Evolutionary conservation across 2,329 filamentous ascomycete genomes (phyloP), one percentile per base, ranked within the genome.

Genomic region (Aspergillus carbonarius): DNA sequence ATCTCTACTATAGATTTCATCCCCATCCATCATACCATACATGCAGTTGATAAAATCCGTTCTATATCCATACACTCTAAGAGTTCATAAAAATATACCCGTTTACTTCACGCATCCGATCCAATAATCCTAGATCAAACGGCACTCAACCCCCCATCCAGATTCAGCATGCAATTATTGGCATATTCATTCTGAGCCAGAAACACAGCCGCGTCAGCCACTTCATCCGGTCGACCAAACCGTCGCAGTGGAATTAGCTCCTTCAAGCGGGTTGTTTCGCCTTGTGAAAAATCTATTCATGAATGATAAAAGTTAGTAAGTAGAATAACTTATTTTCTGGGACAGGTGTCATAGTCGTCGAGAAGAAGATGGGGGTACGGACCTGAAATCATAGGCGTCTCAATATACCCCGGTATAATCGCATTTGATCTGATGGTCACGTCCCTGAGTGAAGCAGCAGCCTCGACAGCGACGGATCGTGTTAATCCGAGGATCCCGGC

Each of bases 121-220:
- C 9, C 9, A 2, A 10, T 1, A 9, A 32, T 2, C 27, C 8
- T 5, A 27, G 23, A 30, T 81, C 72, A 90, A 53, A 77, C 66
- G 52, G 89, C 90, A 73, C 89, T 92, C 65, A 96, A 74, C 1
- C 92, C 92, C 15, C 92, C 92, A 74, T 96, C 92, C 27, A 96
- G 81, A 72, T 93, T 95, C 53, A 96, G 80, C 52, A 93, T 82
- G 72, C 91, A 95, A 65, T 96, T 96, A 73, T 93, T 93, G 57
- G 91, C 90, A 75, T 93, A 96, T 62, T 84, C 79, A 73, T 95
- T 96, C 48, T 82, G 82, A 30, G 85, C 88, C 15, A 96, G 81
- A 73, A 96, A 96, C 27, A 88, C 70, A 48, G 89, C 90, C 55
- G 92, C 91, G 69, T 93, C 87, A n/a, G 92, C 91, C 32, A 96